These are phyloP conservation scores for Hypocreales sp. DNA, from an alignment of 2,329 filamentous ascomycete genomes.

Conservation along the genomic window DNA sequence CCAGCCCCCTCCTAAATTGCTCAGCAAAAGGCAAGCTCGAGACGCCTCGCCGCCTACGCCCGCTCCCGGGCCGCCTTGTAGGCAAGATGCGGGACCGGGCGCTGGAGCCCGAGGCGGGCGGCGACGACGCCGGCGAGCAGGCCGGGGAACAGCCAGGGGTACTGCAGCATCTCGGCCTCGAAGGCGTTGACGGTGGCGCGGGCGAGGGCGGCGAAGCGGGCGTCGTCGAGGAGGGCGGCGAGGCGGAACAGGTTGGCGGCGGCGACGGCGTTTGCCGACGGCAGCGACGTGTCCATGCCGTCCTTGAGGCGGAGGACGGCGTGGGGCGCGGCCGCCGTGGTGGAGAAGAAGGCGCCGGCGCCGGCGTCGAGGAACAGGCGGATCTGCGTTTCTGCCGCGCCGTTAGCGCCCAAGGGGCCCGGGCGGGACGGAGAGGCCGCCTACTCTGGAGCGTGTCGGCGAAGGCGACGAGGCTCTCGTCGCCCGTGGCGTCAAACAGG, in stretches of 20 bases:
- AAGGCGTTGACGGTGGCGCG: slow-evolving; percentile 70
- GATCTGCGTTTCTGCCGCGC: slow-evolving; percentile 50
- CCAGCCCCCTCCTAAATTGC: too few relatives aligned
- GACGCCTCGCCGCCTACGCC: too few relatives aligned
- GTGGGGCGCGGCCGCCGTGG: slow-evolving; percentile 44
- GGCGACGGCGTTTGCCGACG: slow-evolving; percentile 79
- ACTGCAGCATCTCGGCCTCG: slow-evolving; percentile 79
- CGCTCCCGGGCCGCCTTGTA: too few relatives aligned
- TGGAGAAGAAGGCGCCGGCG: slow-evolving; percentile 60
- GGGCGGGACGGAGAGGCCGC: slow-evolving; percentile 6
- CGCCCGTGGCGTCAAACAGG: slow-evolving; percentile 69
- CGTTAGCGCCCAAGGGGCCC: too few relatives aligned
- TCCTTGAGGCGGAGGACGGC: slow-evolving; percentile 81
- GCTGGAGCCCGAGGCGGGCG: slow-evolving; percentile 50
- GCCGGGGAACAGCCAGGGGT: slow-evolving; percentile 81
- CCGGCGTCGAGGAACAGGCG: slow-evolving; percentile 59
- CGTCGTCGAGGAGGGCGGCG: slow-evolving; percentile 50
- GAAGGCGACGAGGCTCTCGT: slow-evolving; percentile 62
- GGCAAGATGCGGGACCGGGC: too few relatives aligned
- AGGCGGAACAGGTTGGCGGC: slow-evolving; percentile 78
- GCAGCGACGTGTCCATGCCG: slow-evolving; percentile 84
- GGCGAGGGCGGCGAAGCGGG: slow-evolving; percentile 47
- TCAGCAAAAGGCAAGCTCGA: too few relatives aligned
- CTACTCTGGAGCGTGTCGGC: slow-evolving; percentile 66
- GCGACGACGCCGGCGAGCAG: slow-evolving; percentile 64